Conservation (phyloP, 441 rosid species). For the Biscutella laevigata region DNA sequence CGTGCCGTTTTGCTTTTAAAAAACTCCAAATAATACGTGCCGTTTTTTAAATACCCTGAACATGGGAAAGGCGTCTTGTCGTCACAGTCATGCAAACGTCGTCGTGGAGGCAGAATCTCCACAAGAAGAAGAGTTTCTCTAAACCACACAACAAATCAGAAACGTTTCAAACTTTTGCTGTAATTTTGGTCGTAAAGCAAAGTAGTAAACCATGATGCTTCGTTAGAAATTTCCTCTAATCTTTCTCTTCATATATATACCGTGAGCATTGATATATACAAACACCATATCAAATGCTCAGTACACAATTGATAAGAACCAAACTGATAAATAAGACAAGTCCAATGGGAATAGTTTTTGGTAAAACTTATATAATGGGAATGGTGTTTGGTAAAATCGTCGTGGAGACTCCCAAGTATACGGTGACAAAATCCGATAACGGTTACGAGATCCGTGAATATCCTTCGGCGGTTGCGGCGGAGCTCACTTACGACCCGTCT, state of each 20-base stretch:
- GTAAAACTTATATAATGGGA: slow-evolving; percentile 50
- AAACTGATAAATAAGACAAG: background rate
- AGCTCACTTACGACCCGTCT: slow-evolving; percentile 63
- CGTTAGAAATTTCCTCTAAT: too few species aligned
- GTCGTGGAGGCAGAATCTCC: slow-evolving; percentile 23
- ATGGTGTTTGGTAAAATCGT: slow-evolving; percentile 60
- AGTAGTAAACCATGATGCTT: background rate
- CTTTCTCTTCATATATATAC: background rate
- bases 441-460: slow-evolving; percentile 80
- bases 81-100: too few species aligned
- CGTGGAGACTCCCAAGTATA: slow-evolving; percentile 65
- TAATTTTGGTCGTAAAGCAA: background rate
- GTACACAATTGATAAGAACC: slow-evolving; percentile 6
- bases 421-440: slow-evolving; percentile 35
- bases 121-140: background rate
- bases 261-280: background rate
- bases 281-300: slow-evolving; percentile 2
- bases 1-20: background rate
- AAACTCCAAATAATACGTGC: background rate
- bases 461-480: slow-evolving; percentile 53
- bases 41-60: background rate
- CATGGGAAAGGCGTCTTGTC: too few species aligned
- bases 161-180: slow-evolving; percentile 17
- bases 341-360: slow-evolving; percentile 48
- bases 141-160: slow-evolving; percentile 16